phyloP scores from a whole-genome alignment of 768 basidiomycete genomes.

The Pleurotus pulmonarius region DNA sequence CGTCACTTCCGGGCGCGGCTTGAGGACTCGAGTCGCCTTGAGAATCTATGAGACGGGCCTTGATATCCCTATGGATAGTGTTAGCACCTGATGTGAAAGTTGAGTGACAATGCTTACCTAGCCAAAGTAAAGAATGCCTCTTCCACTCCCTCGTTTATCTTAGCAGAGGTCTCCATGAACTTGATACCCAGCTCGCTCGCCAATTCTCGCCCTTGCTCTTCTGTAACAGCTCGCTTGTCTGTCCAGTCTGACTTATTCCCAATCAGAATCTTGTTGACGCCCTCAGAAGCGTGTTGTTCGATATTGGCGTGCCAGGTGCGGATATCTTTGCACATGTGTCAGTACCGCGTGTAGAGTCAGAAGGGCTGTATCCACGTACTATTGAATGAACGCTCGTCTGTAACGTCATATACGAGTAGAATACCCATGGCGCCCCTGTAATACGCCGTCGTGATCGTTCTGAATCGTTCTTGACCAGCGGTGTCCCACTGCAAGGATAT shows the following conservation, averaged over 20 bases:
- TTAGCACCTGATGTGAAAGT: background rate
- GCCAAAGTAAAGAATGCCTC: slow-evolving; percentile 98
- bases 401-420: slow-evolving; percentile 96
- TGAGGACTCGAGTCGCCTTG: slow-evolving; percentile 59
- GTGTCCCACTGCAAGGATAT: slow-evolving; percentile 85
- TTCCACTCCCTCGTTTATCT: slow-evolving; percentile 96
- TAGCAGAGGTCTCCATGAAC: slow-evolving; percentile 98
- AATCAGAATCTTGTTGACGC: slow-evolving; percentile 98
- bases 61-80: slow-evolving; percentile 79
- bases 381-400: slow-evolving; percentile 92
- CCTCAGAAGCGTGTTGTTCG: slow-evolving; percentile 97
- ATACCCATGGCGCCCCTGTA: slow-evolving; percentile 99
- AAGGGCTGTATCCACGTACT: slow-evolving; percentile 54
- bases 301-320: slow-evolving; percentile 98
- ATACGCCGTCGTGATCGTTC: slow-evolving; percentile 98
- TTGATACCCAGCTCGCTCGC: slow-evolving; percentile 92
- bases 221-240: slow-evolving; percentile 89
- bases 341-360: background rate
- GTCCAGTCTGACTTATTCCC: slow-evolving; percentile 99
- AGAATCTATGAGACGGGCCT: slow-evolving; percentile 94
- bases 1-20: slow-evolving; percentile 39
- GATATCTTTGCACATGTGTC: slow-evolving; percentile 59
- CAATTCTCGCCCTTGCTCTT: slow-evolving; percentile 88
- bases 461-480: slow-evolving; percentile 96
- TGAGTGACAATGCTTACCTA: slow-evolving; percentile 51